These are phyloP conservation scores for Hygrocybe punicea DNA, from an alignment of 768 basidiomycete species.

Conservation along the genomic window DNA sequence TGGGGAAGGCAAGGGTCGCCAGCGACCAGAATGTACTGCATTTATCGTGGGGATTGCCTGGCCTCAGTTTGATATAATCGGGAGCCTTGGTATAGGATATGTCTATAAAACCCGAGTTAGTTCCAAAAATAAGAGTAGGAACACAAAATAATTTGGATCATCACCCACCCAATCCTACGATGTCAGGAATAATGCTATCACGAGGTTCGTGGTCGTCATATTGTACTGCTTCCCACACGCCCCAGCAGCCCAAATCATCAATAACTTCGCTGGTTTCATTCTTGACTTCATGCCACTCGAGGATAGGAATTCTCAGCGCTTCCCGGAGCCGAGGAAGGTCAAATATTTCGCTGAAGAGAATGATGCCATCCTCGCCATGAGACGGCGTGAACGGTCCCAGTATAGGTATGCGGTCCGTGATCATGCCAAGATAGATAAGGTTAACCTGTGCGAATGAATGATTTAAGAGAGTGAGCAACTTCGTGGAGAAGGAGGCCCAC, in stretches of 20 bases:
- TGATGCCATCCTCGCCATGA: constrained; percentile 36
- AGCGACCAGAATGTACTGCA: constrained; percentile 47
- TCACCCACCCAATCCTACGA: constrained; percentile 42
- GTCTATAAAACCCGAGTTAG: constrained; percentile 29
- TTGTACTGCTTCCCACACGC: constrained; percentile 47
- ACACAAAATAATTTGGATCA: neutral
- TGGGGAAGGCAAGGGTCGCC: constrained; percentile 45
- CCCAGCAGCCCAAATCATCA: constrained; percentile 56
- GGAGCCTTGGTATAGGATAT: constrained; percentile 53
- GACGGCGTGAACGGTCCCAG: constrained; percentile 45
- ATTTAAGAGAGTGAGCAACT: neutral
- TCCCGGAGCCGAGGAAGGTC: constrained; percentile 51
- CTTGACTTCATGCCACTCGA: constrained; percentile 67
- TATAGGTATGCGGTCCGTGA: constrained; percentile 46
- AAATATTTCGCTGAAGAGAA: constrained; percentile 58
- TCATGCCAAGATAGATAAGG: constrained; percentile 46
- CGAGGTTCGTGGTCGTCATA: constrained; percentile 38
- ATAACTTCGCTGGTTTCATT: constrained; percentile 34
- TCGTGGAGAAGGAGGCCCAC: constrained; percentile 17
- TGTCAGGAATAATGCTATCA: constrained; percentile 32
- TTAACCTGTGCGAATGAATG: constrained; percentile 35
- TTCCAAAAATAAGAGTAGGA: neutral
- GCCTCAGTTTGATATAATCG: constrained; percentile 46
- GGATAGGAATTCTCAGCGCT: constrained; percentile 42
- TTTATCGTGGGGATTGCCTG: constrained; percentile 41